Conservation (phyloP, 139 green algal genomes). For the Micromonas commoda region DNA sequence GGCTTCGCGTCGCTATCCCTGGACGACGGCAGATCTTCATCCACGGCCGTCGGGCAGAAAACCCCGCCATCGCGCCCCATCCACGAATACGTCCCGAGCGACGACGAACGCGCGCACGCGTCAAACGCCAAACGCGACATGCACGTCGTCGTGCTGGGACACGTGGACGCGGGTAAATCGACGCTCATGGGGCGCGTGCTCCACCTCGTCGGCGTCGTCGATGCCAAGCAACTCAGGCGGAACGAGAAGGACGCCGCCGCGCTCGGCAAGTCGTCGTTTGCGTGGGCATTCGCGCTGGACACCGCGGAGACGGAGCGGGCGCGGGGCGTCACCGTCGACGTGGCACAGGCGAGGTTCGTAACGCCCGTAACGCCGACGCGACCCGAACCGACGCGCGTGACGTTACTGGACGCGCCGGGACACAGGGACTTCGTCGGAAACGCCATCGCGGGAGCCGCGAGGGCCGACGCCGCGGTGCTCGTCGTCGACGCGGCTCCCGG, state of each 20-base stretch:
- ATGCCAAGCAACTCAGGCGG: slow-evolving; percentile 59
- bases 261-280: slow-evolving; percentile 87
- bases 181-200: slow-evolving; percentile 65
- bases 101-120: not conserved
- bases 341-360: slow-evolving; percentile 54
- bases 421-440: slow-evolving; percentile 97
- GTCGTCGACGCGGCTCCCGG: slow-evolving; percentile 85
- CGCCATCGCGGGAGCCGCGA: slow-evolving; percentile 78
- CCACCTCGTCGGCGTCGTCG: slow-evolving; percentile 40
- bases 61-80: too few species aligned
- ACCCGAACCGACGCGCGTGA: not conserved
- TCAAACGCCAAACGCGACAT: slow-evolving; percentile 31
- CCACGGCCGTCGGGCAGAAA: too few species aligned
- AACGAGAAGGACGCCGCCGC: slow-evolving; percentile 63
- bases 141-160: slow-evolving; percentile 83
- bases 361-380: slow-evolving; percentile 13
- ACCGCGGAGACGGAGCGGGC: slow-evolving; percentile 70
- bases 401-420: slow-evolving; percentile 89
- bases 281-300: slow-evolving; percentile 93
- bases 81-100: not conserved
- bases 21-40: too few species aligned
- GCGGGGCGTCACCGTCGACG: slow-evolving; percentile 88
- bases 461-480: slow-evolving; percentile 86
- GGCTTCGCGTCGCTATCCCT: too few species aligned
- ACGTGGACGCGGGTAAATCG: slow-evolving; percentile 82